phyloP scores from a whole-genome alignment of 2,329 filamentous ascomycete genomes.

The Huntiella moniliformis region DNA sequence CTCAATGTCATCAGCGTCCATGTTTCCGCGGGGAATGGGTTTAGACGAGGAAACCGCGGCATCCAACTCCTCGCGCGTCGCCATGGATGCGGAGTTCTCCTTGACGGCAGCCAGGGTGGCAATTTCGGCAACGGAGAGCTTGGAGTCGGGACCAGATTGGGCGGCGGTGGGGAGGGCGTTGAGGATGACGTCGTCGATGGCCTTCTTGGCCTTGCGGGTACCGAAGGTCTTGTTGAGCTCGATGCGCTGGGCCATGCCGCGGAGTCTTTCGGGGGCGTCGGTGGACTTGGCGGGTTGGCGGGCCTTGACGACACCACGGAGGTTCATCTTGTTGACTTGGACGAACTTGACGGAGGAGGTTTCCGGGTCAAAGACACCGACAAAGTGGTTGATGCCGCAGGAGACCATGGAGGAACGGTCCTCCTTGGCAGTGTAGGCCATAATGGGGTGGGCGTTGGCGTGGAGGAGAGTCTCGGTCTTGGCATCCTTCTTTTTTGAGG shows the following conservation, averaged over 20 bases:
- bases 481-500: slow-evolving; percentile 19
- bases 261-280: slow-evolving; percentile 23
- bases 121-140: slow-evolving; percentile 34
- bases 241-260: slow-evolving; percentile 41
- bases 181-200: slow-evolving; percentile 45
- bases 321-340: slow-evolving; percentile 44
- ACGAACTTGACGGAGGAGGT: slow-evolving; percentile 41
- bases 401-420: slow-evolving; percentile 16
- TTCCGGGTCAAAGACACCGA: slow-evolving; percentile 43
- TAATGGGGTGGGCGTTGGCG: slow-evolving; percentile 34
- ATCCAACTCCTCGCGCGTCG: slow-evolving; percentile 46
- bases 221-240: slow-evolving; percentile 63
- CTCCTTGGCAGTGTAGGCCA: slow-evolving; percentile 40
- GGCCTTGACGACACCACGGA: slow-evolving; percentile 37
- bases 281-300: slow-evolving; percentile 27
- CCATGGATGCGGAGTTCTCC: slow-evolving; percentile 43
- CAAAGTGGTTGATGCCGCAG: slow-evolving; percentile 38
- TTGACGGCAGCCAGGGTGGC: slow-evolving; percentile 47
- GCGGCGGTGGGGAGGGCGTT: slow-evolving; percentile 44
- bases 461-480: slow-evolving; percentile 35
- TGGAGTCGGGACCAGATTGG: slow-evolving; percentile 22
- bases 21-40: slow-evolving; percentile 53
- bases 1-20: slow-evolving; percentile 44
- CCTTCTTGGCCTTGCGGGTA: slow-evolving; percentile 72
- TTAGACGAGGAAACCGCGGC: slow-evolving; percentile 47